Evolutionary conservation across 768 basidiomycete species (phyloP), one percentile per base, ranked within the genome.

Genomic region (Daedaleopsis sinensis): DNA sequence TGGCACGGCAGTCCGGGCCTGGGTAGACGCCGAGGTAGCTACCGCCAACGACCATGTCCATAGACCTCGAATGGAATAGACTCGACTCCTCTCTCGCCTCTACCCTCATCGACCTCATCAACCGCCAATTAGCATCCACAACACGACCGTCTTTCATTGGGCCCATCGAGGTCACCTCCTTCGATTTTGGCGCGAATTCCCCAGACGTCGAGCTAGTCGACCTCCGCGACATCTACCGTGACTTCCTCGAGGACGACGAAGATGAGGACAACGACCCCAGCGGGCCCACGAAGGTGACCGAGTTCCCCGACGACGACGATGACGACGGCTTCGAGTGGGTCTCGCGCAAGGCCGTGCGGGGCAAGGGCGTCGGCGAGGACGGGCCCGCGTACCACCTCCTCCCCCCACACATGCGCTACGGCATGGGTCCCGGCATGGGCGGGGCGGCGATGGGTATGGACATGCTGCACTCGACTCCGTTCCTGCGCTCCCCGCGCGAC

Each of bases 91-190:
- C 87, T 1, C 83, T 97, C 12, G 83, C 94, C 9, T 78, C 78
- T 18, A 81, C 81, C 35, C 81, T 96, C 59, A 83, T 95, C 59
- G 80, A 84, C 42, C 70, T 89, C 50, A 87, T 99, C 69, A 95
- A 97, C 77, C 78, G 79, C 59, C 90, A 93, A 59, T 88, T 99
- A 23, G 70, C 82, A 7, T 82, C 76, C 52, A 85, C 88, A 3
- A 75, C 84, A 36, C 78, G 93, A n/a, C 97, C 96, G 0, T 94
- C 94, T 11, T 98, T 96, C 74, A 91, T 99, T 39, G 97, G 97
- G 2, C 94, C 96, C 15, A 86, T 98, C 60, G 84, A 89, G 61
- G 87, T 98, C 57, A 89, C 87, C 1, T 87, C 88, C 4, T 83
- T 98, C 57, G 91, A 94, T 59, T 96, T 99, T 74, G 97, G 97